Percentiles rank a stretch among this genome's conserved stretches.
These are phyloP conservation scores for Zygosaccharomyces rouxii DNA, from an alignment of 805 yeast species.

Conservation along the genomic window DNA sequence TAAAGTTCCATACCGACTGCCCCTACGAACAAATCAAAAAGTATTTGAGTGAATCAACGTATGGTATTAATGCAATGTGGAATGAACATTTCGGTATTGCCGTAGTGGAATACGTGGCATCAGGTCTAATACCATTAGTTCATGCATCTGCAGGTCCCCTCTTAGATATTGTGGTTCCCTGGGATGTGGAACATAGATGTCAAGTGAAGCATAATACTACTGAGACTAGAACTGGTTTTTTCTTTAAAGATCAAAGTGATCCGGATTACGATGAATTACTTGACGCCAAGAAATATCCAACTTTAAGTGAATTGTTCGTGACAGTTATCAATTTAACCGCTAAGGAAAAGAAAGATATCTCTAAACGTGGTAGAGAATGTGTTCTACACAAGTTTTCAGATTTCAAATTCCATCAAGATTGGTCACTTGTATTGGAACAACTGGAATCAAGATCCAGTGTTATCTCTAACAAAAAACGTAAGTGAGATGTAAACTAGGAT, in stretches of 20 bases:
- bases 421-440: constrained; percentile 41
- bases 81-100: constrained; percentile 98
- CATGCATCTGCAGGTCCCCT: constrained; percentile 97
- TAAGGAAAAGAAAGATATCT: constrained; percentile 38
- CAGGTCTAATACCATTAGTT: constrained; percentile 81
- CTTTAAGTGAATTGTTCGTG: constrained; percentile 47
- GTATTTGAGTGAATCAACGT: constrained; percentile 52
- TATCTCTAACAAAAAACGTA: constrained; percentile 2
- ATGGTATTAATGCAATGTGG: constrained; percentile 97
- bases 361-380: constrained; percentile 44
- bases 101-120: constrained; percentile 85
- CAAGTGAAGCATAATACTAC: constrained; percentile 31
- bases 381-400: constrained; percentile 59
- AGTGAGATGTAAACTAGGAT: background rate
- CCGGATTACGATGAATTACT: constrained; percentile 51
- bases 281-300: constrained; percentile 36
- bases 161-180: constrained; percentile 72
- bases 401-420: constrained; percentile 46
- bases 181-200: constrained; percentile 35
- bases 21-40: constrained; percentile 58
- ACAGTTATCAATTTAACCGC: constrained; percentile 40
- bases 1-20: constrained; percentile 66
- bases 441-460: constrained; percentile 6
- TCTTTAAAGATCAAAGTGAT: constrained; percentile 66
- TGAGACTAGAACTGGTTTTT: constrained; percentile 64